Evolutionary conservation across 257 asterid genomes (phyloP).

Genomic region (Handroanthus guayacan): DNA sequence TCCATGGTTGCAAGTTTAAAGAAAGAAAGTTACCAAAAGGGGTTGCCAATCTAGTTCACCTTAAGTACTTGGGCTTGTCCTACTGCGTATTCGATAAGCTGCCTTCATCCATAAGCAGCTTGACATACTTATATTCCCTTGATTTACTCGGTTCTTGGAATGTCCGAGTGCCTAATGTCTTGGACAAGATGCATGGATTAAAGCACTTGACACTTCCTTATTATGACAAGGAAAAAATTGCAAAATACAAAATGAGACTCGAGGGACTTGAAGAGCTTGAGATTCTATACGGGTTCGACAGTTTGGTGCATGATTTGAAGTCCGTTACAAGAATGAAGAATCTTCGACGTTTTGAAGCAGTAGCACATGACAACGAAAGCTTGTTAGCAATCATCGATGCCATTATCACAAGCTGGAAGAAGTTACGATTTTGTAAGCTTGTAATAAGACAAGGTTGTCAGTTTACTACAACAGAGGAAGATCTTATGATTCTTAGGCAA

Average conservation of each 20-base stretch:
- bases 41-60: constrained; percentile 4
- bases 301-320: constrained; percentile 3
- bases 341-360: not conserved
- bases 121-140: constrained; percentile 12
- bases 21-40: not conserved
- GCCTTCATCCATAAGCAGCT: constrained; percentile 20
- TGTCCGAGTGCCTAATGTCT: not conserved
- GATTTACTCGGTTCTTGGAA: not conserved
- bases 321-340: constrained; percentile 12
- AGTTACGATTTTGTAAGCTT: not conserved
- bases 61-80: not conserved
- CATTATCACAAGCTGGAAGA: not conserved
- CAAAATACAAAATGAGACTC: not conserved
- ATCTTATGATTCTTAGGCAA: not conserved
- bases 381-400: not conserved
- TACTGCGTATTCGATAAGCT: not conserved
- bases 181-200: constrained; percentile 19
- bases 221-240: not conserved
- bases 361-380: not conserved
- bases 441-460: not conserved
- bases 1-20: not conserved
- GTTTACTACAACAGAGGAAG: not conserved
- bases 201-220: constrained; percentile 32
- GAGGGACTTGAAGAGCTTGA: constrained; percentile 12
- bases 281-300: not conserved